Evolutionary conservation across 176 grass and related monocot species (phyloP).

Genomic region (Ananas comosus): DNA sequence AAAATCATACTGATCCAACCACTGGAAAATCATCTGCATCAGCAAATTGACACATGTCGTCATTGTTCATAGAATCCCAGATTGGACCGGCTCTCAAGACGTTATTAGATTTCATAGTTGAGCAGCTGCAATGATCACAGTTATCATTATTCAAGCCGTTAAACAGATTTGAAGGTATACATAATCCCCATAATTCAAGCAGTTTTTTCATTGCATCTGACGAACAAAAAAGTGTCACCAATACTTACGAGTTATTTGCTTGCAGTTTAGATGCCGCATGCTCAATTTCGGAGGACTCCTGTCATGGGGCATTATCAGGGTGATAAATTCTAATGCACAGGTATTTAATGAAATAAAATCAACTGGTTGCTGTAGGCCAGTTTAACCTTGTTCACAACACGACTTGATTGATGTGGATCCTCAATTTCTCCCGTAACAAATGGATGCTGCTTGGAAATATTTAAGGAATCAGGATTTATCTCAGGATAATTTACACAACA

Average conservation of each 20-base stretch:
- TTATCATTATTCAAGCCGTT: constrained; percentile 29
- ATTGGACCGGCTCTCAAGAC: constrained; percentile 42
- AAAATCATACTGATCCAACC: constrained; percentile 69
- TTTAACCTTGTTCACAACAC: constrained; percentile 37
- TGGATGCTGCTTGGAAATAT: constrained; percentile 60
- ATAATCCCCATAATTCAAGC: neutral
- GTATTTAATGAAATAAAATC: constrained; percentile 21
- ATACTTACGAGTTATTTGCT: constrained; percentile 41
- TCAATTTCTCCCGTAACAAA: constrained; percentile 76
- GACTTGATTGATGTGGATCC: constrained; percentile 33
- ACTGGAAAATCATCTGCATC: constrained; percentile 49
- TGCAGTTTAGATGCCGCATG: constrained; percentile 25
- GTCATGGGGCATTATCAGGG: constrained; percentile 19
- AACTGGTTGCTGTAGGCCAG: constrained; percentile 12
- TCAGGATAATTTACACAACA: neutral
- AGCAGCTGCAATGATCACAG: constrained; percentile 27
- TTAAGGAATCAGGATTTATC: constrained; percentile 12
- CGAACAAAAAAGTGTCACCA: neutral
- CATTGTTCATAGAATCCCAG: constrained; percentile 51
- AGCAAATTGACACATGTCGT: constrained; percentile 69
- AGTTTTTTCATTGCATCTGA: neutral
- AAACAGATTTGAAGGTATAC: constrained; percentile 24
- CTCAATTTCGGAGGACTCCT: constrained; percentile 43
- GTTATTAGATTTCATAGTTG: constrained; percentile 36
- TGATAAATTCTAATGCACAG: constrained; percentile 13